These are phyloP conservation scores for Datura wrightii DNA, from an alignment of 257 asterid genomes.

Conservation along the genomic window DNA sequence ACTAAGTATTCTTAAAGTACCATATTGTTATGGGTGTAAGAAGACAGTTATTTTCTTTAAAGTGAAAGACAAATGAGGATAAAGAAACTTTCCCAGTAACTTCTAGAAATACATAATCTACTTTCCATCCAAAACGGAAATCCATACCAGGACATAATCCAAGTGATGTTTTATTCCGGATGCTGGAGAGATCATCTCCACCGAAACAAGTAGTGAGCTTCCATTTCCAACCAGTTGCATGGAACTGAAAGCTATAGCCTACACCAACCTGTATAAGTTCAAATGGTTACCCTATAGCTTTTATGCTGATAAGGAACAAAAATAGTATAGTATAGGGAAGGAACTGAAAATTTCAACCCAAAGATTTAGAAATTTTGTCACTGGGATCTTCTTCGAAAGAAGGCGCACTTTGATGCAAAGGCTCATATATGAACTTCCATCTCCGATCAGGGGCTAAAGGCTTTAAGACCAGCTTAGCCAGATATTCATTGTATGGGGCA, in stretches of 20 bases:
- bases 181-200: slow-evolving; percentile 82
- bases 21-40: not conserved
- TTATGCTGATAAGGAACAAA: not conserved
- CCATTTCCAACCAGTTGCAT: slow-evolving; percentile 99
- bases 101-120: slow-evolving; percentile 92
- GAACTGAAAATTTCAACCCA: slow-evolving; percentile 58
- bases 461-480: slow-evolving; percentile 86
- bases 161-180: slow-evolving; percentile 84
- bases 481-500: slow-evolving; percentile 84
- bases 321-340: slow-evolving; percentile 10
- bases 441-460: slow-evolving; percentile 81
- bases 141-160: slow-evolving; percentile 91
- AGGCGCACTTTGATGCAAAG: slow-evolving; percentile 85
- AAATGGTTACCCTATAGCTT: not conserved
- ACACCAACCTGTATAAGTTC: slow-evolving; percentile 76
- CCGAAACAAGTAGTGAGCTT: slow-evolving; percentile 84
- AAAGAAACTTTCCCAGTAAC: slow-evolving; percentile 70
- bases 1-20: not conserved
- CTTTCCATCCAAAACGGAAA: slow-evolving; percentile 96
- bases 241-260: slow-evolving; percentile 90
- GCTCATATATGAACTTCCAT: slow-evolving; percentile 93
- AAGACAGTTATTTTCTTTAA: not conserved
- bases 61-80: not conserved
- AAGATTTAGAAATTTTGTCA: slow-evolving; percentile 85
- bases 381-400: slow-evolving; percentile 89